Evolutionary conservation across 805 yeast species (phyloP).

Genomic region (Brettanomyces custersianus): DNA sequence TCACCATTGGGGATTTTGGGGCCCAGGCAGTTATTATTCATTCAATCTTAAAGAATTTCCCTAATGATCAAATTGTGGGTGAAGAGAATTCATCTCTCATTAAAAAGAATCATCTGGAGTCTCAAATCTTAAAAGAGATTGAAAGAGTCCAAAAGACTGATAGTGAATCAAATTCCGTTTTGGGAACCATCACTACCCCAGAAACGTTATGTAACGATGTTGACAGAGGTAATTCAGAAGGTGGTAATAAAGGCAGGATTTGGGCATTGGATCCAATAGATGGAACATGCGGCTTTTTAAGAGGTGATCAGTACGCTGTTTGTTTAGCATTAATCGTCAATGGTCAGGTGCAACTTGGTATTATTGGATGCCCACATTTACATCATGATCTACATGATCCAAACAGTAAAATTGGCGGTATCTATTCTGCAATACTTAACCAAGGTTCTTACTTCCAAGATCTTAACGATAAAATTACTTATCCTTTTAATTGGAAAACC

Average conservation of each 20-base stretch:
- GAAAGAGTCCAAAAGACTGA: constrained; percentile 42
- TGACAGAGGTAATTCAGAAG: constrained; percentile 71
- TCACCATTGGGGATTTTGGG: constrained; percentile 92
- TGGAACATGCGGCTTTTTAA: constrained; percentile 92
- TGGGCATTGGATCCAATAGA: constrained; percentile 99
- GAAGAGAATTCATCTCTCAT: constrained; percentile 82
- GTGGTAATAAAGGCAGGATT: constrained; percentile 72
- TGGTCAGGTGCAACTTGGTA: constrained; percentile 81
- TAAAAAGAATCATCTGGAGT: constrained; percentile 40
- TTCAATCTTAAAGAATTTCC: constrained; percentile 72
- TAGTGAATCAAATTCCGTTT: constrained; percentile 16
- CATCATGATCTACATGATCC: constrained; percentile 36
- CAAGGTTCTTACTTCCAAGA: constrained; percentile 56
- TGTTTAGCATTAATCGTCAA: constrained; percentile 85
- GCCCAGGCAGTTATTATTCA: constrained; percentile 90
- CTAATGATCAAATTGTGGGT: constrained; percentile 81
- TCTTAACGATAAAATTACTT: constrained; percentile 28
- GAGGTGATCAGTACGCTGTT: constrained; percentile 96
- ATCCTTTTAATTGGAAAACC: constrained; percentile 25
- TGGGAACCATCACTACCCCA: constrained; percentile 35
- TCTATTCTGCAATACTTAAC: constrained; percentile 61
- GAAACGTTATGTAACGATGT: constrained; percentile 54
- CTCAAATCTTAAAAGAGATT: constrained; percentile 53
- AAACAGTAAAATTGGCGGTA: constrained; percentile 51
- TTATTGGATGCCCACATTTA: constrained; percentile 93